Evolutionary conservation across 2,329 filamentous ascomycete species (phyloP).

Genomic region (Aspergillus chevalieri): DNA sequence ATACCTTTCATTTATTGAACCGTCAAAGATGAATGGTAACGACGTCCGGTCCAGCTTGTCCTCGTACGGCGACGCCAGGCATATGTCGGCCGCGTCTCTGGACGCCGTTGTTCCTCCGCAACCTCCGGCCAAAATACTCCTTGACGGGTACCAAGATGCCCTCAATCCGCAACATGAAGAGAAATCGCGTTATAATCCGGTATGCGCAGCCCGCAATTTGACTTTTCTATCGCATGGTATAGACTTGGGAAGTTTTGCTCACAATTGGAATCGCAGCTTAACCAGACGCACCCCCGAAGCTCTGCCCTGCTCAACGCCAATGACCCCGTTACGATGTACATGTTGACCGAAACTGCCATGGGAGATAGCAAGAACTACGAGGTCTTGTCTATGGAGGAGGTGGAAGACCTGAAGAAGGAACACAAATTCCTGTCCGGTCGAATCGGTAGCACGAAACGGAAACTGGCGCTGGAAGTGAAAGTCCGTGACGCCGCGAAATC

Average conservation of each 20-base stretch:
- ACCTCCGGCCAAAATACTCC: constrained; percentile 42
- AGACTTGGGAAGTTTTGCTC: neutral
- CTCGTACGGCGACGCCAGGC: constrained; percentile 37
- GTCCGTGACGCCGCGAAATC: constrained; percentile 89
- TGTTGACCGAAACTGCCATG: constrained; percentile 89
- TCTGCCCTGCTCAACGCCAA: constrained; percentile 38
- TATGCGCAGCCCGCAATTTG: constrained; percentile 31
- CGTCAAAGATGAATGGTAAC: constrained; percentile 25
- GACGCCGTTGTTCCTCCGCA: constrained; percentile 24
- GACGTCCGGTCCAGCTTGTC: constrained; percentile 36
- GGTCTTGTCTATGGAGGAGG: constrained; percentile 83
- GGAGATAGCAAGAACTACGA: constrained; percentile 80
- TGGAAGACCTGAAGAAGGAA: constrained; percentile 87
- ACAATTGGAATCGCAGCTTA: constrained; percentile 43
- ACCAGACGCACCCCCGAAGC: constrained; percentile 35
- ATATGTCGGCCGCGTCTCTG: constrained; percentile 30
- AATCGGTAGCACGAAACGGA: constrained; percentile 75
- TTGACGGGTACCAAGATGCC: constrained; percentile 57
- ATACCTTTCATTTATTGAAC: constrained; percentile 2
- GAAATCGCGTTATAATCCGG: constrained; percentile 52
- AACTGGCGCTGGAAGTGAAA: constrained; percentile 83
- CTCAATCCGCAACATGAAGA: constrained; percentile 51
- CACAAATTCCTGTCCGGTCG: constrained; percentile 63
- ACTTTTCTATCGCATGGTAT: no score
- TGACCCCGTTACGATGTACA: constrained; percentile 71